Percentiles rank a stretch among this genome's conserved stretches.
phyloP scores from a whole-genome alignment of 2,329 filamentous ascomycete species.

The Xylariomycetidae sp. region DNA sequence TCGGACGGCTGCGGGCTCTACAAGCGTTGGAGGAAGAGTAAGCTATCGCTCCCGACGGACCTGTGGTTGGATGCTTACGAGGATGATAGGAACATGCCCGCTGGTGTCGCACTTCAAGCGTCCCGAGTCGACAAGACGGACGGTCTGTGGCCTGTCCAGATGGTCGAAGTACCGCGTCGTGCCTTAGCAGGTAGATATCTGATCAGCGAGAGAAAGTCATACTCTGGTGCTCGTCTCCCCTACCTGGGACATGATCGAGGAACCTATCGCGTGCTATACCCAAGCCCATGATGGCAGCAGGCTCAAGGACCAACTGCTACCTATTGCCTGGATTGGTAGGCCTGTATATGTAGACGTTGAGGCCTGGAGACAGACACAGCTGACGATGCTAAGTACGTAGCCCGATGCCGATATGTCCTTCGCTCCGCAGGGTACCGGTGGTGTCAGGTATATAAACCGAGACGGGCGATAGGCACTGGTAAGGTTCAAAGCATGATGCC shows the following conservation, averaged over 20 bases:
- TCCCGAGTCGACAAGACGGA: conserved; percentile 31
- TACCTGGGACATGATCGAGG: conserved; percentile 71
- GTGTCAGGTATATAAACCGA: no score
- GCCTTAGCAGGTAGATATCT: conserved; percentile 32
- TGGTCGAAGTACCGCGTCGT: conserved; percentile 63
- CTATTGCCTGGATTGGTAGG: no score
- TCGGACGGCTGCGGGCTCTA: conserved; percentile 78
- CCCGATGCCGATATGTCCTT: no score
- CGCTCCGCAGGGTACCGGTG: no score
- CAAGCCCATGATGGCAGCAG: conserved; percentile 55
- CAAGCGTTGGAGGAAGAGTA: neutral
- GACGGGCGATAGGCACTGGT: no score
- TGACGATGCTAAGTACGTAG: no score
- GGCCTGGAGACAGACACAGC: no score
- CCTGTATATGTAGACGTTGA: no score
- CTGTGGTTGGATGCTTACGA: conserved; percentile 45
- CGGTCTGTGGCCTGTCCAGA: conserved; percentile 41
- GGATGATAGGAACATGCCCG: conserved; percentile 65
- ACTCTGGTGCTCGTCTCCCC: no score
- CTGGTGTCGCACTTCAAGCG: conserved; percentile 68
- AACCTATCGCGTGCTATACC: conserved; percentile 67
- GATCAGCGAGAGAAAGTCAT: no score
- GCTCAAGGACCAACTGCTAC: no score
- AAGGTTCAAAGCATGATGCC: no score
- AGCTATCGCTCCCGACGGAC: neutral